phyloP scores from a whole-genome alignment of 805 yeast genomes.

The Jamesozyma rosinii region DNA sequence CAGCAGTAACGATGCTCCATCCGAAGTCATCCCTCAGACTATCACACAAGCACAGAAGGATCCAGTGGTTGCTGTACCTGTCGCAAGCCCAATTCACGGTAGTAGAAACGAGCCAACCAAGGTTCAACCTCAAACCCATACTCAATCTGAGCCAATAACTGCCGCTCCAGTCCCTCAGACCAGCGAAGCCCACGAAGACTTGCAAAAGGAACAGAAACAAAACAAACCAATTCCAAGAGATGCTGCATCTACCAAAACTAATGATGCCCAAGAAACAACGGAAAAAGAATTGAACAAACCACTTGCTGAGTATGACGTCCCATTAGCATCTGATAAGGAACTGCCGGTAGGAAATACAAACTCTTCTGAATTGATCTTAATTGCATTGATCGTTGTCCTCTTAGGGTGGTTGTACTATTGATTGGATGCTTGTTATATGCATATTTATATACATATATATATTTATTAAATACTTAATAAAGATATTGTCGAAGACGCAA shows the following conservation, averaged over 20 bases:
- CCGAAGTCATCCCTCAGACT: neutral
- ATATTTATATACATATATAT: too few species aligned
- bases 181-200: neutral
- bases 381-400: constrained; percentile 46
- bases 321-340: constrained; percentile 7
- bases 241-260: constrained; percentile 6
- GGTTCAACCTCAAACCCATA: neutral
- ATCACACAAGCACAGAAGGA: constrained; percentile 10
- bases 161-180: neutral
- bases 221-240: neutral
- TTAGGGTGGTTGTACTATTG: constrained; percentile 59
- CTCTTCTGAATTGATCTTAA: constrained; percentile 42
- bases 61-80: constrained; percentile 4
- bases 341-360: constrained; percentile 35
- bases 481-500: too few species aligned
- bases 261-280: neutral
- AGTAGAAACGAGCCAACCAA: neutral
- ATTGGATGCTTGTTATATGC: neutral
- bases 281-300: neutral
- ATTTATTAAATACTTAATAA: too few species aligned
- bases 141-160: neutral
- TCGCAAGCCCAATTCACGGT: constrained; percentile 2
- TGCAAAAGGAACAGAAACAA: neutral
- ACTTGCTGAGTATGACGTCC: constrained; percentile 10
- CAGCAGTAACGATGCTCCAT: neutral